Evolutionary conservation across 805 yeast species (phyloP), one percentile per base, ranked within the genome.

Genomic region (Metschnikowia borealis): DNA sequence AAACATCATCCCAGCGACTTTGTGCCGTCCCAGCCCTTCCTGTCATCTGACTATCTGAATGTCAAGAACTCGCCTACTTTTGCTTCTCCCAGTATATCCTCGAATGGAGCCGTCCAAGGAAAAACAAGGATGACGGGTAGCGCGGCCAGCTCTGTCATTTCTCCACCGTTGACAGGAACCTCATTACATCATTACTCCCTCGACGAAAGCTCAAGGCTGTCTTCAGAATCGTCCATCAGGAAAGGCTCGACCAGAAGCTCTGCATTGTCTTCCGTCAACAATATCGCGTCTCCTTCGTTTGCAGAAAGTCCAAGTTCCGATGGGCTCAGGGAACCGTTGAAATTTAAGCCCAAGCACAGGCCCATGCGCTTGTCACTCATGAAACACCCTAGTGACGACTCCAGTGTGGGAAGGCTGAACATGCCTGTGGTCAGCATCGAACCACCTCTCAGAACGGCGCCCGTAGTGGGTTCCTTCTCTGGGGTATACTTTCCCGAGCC

Each of bases 321-420:
- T n/a, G 32, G 38, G 33, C 53, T 55, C 38, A 51, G 55, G 8
- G 51, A 42, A 32, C 59, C 59, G 20, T 49, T 60, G 47, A 59
- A 63, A 33, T 68, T 63, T 54, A 73, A 69, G 52, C 74, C 74
- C 6, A 70, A 68, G 51, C 57, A 71, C 47, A 63, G 78, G 49
- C 77, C 77, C 14, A 54, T 68, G 38, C 78, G 77, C 5, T 59
- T 73, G 42, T 52, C 71, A 13, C 64, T 73, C 41, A 69, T 60
- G 52, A 70, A 67, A 50, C 47, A 48, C 35, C 45, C 31, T 36
- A 50, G 55, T 23, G 51, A 39, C 10, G 40, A 36, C 10, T 20
- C 49, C 1, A n/a, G 32, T 7, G n/a, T 38, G n/a, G 31, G 7
- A n/a, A 40, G 23, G 11, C 45, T 20, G 18, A 23, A 21, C 33